Evolutionary conservation across 441 rosid genomes (phyloP).

Genomic region (Populus tomentosa): DNA sequence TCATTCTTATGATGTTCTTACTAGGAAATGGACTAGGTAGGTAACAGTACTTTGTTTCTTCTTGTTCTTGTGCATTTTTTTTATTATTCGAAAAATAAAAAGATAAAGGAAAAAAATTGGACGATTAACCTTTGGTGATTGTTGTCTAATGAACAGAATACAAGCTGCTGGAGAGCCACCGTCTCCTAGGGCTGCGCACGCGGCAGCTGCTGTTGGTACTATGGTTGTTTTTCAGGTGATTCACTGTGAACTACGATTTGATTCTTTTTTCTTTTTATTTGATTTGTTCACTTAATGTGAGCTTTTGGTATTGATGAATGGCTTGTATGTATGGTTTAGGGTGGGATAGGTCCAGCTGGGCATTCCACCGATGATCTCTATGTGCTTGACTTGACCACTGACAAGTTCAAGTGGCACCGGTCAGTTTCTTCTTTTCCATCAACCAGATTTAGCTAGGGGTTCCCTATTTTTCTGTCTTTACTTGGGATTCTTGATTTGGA

Average conservation of each 20-base stretch:
- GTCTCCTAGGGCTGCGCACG: slow-evolving; percentile 98
- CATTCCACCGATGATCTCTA: slow-evolving; percentile 97
- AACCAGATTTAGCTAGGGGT: neutral
- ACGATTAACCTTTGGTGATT: neutral
- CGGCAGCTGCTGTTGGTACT: slow-evolving; percentile 95
- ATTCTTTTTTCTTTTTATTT: neutral
- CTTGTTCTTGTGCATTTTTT: neutral
- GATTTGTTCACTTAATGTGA: neutral
- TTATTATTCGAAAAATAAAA: no score
- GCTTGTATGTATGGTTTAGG: slow-evolving; percentile 40
- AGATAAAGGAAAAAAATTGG: neutral
- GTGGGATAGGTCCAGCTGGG: slow-evolving; percentile 99
- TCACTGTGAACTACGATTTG: neutral
- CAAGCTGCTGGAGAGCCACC: slow-evolving; percentile 96
- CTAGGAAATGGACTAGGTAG: slow-evolving; percentile 94
- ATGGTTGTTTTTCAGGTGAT: slow-evolving; percentile 98
- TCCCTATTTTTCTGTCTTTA: neutral
- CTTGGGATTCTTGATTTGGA: slow-evolving; percentile 2
- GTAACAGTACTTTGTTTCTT: neutral
- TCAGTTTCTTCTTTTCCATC: slow-evolving; percentile 26
- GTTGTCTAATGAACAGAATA: slow-evolving; percentile 38
- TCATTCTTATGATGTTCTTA: slow-evolving; percentile 86
- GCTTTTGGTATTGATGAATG: neutral
- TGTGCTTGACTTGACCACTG: slow-evolving; percentile 92
- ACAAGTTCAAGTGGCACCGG: slow-evolving; percentile 99